Percentiles rank a stretch among this genome's conserved stretches.
Evolutionary conservation across 805 yeast species (phyloP).

Genomic region (Cyberlindnera veronae): DNA sequence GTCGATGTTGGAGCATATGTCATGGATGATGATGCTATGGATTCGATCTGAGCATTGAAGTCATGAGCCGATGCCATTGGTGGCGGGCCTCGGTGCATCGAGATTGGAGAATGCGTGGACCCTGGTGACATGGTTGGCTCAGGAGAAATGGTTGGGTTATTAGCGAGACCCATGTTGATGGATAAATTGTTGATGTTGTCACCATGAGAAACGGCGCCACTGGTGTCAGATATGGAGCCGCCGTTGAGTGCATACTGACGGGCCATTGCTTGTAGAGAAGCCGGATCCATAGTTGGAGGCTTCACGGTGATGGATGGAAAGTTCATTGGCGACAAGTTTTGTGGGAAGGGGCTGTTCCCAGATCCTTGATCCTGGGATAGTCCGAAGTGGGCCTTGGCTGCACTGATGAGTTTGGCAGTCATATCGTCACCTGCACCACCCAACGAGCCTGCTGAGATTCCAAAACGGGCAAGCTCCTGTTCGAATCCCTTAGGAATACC

Average conservation of each 20-base stretch:
- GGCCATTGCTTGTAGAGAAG: not conserved
- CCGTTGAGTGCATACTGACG: not conserved
- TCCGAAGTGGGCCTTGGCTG: constrained; percentile 9
- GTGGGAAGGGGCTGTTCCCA: no score
- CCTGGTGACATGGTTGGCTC: constrained; percentile 29
- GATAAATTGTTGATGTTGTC: constrained; percentile 19
- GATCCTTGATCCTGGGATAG: constrained; percentile 3
- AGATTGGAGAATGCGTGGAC: constrained; percentile 24
- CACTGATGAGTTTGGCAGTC: constrained; percentile 7
- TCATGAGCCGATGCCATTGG: constrained; percentile 16
- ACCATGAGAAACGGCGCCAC: not conserved
- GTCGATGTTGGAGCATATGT: constrained; percentile 49
- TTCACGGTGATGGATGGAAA: constrained; percentile 16
- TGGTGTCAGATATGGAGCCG: no score
- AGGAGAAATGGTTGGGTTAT: constrained; percentile 30
- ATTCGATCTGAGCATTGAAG: constrained; percentile 9
- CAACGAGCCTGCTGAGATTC: not conserved
- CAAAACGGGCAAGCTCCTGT: constrained; percentile 5
- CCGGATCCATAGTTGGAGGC: constrained; percentile 13
- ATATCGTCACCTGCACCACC: not conserved
- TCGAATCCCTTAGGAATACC: constrained; percentile 7
- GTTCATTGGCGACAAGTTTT: no score
- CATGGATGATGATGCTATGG: constrained; percentile 10
- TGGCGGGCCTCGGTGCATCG: constrained; percentile 14
- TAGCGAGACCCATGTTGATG: constrained; percentile 24